Percentiles rank a stretch among this genome's conserved stretches.
These are phyloP conservation scores for Schizopora paradoxa DNA, from an alignment of 1,284 basidiomycete species.

Conservation along the genomic window DNA sequence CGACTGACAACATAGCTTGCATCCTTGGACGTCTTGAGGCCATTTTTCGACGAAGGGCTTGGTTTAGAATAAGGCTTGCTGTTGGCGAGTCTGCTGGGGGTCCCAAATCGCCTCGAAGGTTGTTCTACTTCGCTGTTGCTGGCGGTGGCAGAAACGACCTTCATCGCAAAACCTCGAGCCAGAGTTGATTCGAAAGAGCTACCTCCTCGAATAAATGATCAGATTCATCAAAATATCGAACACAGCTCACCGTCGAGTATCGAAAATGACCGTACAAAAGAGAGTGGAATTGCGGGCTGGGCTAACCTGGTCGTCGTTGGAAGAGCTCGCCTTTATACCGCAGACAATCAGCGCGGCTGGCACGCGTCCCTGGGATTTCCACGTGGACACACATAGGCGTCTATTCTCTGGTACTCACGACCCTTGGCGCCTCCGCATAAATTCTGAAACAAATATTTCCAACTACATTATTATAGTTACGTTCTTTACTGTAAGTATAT, in stretches of 20 bases:
- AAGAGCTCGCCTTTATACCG: not conserved
- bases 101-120: slow-evolving; percentile 2
- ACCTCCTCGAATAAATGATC: not conserved
- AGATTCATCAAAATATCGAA: not conserved
- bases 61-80: not conserved
- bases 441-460: too few relatives aligned
- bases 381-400: too few relatives aligned
- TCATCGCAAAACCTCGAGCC: not conserved
- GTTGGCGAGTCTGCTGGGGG: slow-evolving; percentile 7
- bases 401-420: too few relatives aligned
- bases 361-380: too few relatives aligned
- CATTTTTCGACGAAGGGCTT: not conserved
- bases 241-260: not conserved
- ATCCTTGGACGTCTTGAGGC: not conserved
- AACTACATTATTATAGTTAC: too few relatives aligned
- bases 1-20: not conserved
- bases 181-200: not conserved
- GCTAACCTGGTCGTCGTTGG: not conserved
- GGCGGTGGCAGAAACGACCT: not conserved
- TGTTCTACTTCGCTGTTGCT: slow-evolving; percentile 3
- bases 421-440: too few relatives aligned
- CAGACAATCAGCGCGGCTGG: not conserved
- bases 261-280: not conserved
- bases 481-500: too few relatives aligned
- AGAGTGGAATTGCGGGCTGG: not conserved